Percentiles rank a stretch among this genome's conserved stretches.
Evolutionary conservation across 2,329 filamentous ascomycete genomes (phyloP).

Genomic region (Cladobotryum protrusum): DNA sequence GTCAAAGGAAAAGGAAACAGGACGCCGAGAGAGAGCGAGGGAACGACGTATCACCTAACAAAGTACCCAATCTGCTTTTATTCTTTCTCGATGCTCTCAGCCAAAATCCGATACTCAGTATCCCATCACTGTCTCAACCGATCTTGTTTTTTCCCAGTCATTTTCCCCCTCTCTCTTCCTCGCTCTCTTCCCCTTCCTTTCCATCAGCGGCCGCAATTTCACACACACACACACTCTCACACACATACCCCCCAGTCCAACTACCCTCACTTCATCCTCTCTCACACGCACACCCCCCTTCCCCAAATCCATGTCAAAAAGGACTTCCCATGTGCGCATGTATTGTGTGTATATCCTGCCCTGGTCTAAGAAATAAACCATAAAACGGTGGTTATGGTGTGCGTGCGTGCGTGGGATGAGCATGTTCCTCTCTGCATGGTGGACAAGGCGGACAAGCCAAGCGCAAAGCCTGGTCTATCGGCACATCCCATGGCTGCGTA

Average conservation of each 20-base stretch:
- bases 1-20: no score
- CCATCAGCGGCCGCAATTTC: slow-evolving; percentile 6
- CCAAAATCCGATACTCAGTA: neutral
- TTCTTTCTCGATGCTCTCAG: neutral
- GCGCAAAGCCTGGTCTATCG: no score
- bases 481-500: no score
- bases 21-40: no score
- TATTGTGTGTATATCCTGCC: no score
- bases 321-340: neutral
- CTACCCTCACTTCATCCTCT: no score
- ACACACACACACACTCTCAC: neutral
- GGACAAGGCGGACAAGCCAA: no score
- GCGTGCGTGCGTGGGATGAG: no score
- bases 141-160: neutral
- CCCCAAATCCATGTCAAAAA: neutral
- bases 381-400: no score
- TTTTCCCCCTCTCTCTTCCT: neutral
- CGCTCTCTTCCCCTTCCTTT: neutral
- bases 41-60: neutral
- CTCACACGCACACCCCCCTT: neutral
- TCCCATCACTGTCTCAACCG: neutral
- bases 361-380: no score
- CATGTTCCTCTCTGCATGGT: no score
- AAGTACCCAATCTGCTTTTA: neutral
- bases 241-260: neutral